Conservation (phyloP, 768 basidiomycete species). For the Panus rudis region DNA sequence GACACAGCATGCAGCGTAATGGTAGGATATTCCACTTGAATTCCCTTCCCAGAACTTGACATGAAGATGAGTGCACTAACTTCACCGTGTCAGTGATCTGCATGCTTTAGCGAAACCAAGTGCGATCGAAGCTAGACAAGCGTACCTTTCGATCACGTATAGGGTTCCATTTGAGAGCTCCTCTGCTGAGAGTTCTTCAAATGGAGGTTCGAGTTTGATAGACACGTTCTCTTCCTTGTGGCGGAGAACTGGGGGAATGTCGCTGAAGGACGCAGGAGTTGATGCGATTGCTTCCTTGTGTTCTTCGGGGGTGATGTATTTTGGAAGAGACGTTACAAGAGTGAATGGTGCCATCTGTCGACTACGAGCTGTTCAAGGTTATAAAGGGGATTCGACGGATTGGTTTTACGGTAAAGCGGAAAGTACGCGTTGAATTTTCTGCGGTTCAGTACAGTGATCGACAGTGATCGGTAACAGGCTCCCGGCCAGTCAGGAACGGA, state of each 20-base stretch:
- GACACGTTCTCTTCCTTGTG: conserved; percentile 69
- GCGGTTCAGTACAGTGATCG: no score
- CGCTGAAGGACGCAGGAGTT: conserved; percentile 78
- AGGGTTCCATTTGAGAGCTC: conserved; percentile 58
- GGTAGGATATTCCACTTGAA: conserved; percentile 81
- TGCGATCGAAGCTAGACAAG: conserved; percentile 1
- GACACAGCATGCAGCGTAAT: conserved; percentile 94
- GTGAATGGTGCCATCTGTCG: conserved; percentile 15
- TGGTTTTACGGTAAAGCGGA: no score
- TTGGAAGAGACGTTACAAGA: conserved; percentile 35
- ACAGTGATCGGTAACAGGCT: no score
- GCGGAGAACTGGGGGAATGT: conserved; percentile 78
- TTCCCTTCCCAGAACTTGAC: conserved; percentile 60
- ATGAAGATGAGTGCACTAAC: conserved; percentile 77
- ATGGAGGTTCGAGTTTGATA: conserved; percentile 60
- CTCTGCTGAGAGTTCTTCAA: conserved; percentile 48
- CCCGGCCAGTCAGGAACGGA: no score
- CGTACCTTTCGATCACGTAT: conserved; percentile 82
- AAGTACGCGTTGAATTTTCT: no score
- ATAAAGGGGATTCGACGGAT: no score
- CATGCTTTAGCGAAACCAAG: conserved; percentile 1
- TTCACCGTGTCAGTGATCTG: no score
- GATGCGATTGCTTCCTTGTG: conserved; percentile 61
- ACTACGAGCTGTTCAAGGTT: background rate
- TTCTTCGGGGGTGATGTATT: conserved; percentile 54